A percentile compares a stretch with the other conserved stretches of the same genome.
Evolutionary conservation across 495 filamentous ascomycete genomes (phyloP).

Genomic region (Aspergillus incahuasiensis): DNA sequence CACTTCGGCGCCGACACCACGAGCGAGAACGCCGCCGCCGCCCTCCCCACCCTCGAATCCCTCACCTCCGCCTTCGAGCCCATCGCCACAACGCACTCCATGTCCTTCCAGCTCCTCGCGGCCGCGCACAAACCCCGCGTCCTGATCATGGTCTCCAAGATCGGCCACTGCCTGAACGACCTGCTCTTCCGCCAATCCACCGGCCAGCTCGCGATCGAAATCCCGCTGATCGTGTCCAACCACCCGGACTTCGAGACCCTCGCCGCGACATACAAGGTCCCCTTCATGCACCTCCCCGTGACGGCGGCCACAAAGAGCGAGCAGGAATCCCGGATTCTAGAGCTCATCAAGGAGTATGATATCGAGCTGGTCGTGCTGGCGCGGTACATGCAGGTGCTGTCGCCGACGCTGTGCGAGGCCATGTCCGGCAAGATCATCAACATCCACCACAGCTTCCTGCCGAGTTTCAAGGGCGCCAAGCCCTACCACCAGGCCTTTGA

Average conservation of each 20-base stretch:
- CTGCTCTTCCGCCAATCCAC: constrained; percentile 66
- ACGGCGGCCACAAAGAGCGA: constrained; percentile 61
- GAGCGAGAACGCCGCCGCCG: constrained; percentile 27
- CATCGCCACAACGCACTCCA: constrained; percentile 51
- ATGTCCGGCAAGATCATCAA: constrained; percentile 77
- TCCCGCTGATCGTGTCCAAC: constrained; percentile 66
- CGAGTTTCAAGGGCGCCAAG: constrained; percentile 74
- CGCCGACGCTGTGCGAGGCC: constrained; percentile 60
- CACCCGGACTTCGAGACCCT: constrained; percentile 65
- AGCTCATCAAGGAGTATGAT: constrained; percentile 56
- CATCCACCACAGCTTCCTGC: constrained; percentile 77
- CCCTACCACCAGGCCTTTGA: constrained; percentile 79
- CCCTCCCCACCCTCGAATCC: constrained; percentile 27
- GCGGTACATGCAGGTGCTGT: constrained; percentile 82
- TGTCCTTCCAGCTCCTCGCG: constrained; percentile 60
- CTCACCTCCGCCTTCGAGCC: constrained; percentile 43
- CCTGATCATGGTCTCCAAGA: constrained; percentile 79
- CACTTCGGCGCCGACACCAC: constrained; percentile 54
- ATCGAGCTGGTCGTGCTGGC: constrained; percentile 71
- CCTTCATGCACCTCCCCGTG: constrained; percentile 70
- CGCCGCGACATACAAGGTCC: constrained; percentile 64
- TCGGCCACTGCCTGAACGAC: constrained; percentile 75
- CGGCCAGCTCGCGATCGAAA: constrained; percentile 57
- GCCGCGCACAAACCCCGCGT: constrained; percentile 60
- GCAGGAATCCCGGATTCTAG: constrained; percentile 62